These are phyloP conservation scores for Nidula microcarpa DNA, from an alignment of 768 basidiomycete genomes.

Conservation along the genomic window DNA sequence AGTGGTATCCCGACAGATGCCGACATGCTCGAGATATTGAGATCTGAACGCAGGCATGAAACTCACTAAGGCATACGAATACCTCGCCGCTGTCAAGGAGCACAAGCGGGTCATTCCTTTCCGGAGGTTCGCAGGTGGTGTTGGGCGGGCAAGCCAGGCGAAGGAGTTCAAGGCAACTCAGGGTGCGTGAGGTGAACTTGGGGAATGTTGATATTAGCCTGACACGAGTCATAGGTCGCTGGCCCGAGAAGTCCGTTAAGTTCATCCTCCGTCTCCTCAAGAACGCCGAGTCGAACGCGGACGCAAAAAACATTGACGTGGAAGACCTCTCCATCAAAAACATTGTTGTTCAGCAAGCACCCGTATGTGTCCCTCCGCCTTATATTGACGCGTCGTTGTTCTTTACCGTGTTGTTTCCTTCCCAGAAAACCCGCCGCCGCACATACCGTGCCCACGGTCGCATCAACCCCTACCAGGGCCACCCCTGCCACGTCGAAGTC, in stretches of 20 bases:
- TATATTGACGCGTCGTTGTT: conserved; percentile 4
- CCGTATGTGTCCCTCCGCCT: conserved; percentile 50
- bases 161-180: conserved; percentile 97
- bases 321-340: conserved; percentile 94
- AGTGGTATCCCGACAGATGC: background rate
- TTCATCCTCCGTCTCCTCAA: conserved; percentile 93
- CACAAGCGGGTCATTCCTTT: conserved; percentile 98
- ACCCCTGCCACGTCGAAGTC: conserved; percentile 95
- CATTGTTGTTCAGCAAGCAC: conserved; percentile 98
- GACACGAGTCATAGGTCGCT: conserved; percentile 70
- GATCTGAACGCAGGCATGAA: conserved; percentile 65
- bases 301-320: conserved; percentile 91
- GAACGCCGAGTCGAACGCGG: conserved; percentile 99
- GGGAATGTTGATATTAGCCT: background rate
- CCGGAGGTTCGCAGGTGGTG: conserved; percentile 92
- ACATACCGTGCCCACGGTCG: conserved; percentile 98
- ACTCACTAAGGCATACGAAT: conserved; percentile 91
- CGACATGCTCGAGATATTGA: background rate
- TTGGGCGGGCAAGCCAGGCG: conserved; percentile 91
- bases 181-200: conserved; percentile 50
- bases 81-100: conserved; percentile 91
- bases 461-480: conserved; percentile 98
- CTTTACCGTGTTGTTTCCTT: background rate
- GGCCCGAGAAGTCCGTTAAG: conserved; percentile 98
- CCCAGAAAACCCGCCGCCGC: conserved; percentile 94